Conservation (phyloP, 164 flowering plant species). For the Piper betle region DNA sequence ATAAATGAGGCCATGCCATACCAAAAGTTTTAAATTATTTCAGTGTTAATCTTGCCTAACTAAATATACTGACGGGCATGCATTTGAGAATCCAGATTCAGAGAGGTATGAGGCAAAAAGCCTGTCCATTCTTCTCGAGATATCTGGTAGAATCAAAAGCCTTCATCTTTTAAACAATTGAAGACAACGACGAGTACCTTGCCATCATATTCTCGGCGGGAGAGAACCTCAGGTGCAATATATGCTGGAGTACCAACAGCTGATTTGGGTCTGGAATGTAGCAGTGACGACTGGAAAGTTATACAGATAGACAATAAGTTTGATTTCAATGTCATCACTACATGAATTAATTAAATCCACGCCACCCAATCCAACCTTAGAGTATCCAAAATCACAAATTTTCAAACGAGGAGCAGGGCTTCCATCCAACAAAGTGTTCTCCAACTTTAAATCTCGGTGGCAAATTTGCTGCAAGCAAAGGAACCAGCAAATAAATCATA, state of each 20-base stretch:
- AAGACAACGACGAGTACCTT: slow-evolving; percentile 32
- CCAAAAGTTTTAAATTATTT: too few relatives aligned
- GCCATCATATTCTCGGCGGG: slow-evolving; percentile 59
- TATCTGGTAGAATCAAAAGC: too few relatives aligned
- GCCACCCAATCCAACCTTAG: slow-evolving; percentile 57
- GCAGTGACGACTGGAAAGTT: slow-evolving; percentile 42
- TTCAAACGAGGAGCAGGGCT: slow-evolving; percentile 82
- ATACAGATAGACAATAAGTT: neutral
- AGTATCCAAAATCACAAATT: slow-evolving; percentile 38
- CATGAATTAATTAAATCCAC: slow-evolving; percentile 18
- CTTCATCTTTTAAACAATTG: too few relatives aligned
- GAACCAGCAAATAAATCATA: slow-evolving; percentile 38
- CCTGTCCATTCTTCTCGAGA: too few relatives aligned
- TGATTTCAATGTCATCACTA: too few relatives aligned
- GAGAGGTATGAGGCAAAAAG: too few relatives aligned
- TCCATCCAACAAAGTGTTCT: slow-evolving; percentile 75
- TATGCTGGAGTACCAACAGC: slow-evolving; percentile 61
- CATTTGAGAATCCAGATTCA: too few relatives aligned
- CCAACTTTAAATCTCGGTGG: slow-evolving; percentile 58
- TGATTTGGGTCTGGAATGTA: slow-evolving; percentile 88
- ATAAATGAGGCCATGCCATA: too few relatives aligned
- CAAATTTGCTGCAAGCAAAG: slow-evolving; percentile 42
- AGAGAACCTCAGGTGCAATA: too few relatives aligned
- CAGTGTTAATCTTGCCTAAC: too few relatives aligned
- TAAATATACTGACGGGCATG: too few relatives aligned